A percentile compares a stretch with the other conserved stretches of the same genome.
Evolutionary conservation across 2,329 filamentous ascomycete genomes (phyloP).

Genomic region (Fusarium clavum): DNA sequence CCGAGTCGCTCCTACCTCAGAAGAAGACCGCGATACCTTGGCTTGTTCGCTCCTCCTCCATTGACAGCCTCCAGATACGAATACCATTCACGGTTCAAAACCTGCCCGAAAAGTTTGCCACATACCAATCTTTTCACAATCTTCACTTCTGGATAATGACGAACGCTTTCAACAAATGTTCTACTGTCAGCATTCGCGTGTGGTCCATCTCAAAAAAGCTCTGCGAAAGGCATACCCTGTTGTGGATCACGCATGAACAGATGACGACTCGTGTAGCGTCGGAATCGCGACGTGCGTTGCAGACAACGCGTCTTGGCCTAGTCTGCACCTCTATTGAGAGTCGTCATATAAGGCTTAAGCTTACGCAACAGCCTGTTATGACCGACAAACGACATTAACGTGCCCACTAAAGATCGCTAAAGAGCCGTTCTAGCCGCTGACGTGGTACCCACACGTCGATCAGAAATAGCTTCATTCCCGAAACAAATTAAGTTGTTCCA

Average conservation of each 20-base stretch:
- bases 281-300: not conserved
- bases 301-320: not conserved
- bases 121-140: not conserved
- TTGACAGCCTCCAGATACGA: too few species aligned
- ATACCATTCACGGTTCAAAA: fast-evolving
- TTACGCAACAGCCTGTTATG: not conserved
- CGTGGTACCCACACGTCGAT: not conserved
- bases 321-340: not conserved
- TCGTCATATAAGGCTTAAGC: not conserved
- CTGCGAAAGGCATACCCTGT: not conserved
- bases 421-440: not conserved
- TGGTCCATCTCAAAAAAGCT: not conserved
- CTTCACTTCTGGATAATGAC: not conserved
- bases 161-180: not conserved
- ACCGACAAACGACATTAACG: not conserved
- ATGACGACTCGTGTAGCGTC: not conserved
- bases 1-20: too few species aligned
- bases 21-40: too few species aligned
- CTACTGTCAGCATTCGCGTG: not conserved
- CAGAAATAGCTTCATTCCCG: not conserved
- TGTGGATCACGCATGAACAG: too few species aligned
- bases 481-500: not conserved
- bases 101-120: too few species aligned
- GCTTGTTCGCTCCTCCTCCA: not conserved
- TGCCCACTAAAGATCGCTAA: not conserved